A percentile compares a stretch with the other conserved stretches of the same genome.
Evolutionary conservation across 169 alveolate genomes (phyloP).

Genomic region (Neospora caninum): DNA sequence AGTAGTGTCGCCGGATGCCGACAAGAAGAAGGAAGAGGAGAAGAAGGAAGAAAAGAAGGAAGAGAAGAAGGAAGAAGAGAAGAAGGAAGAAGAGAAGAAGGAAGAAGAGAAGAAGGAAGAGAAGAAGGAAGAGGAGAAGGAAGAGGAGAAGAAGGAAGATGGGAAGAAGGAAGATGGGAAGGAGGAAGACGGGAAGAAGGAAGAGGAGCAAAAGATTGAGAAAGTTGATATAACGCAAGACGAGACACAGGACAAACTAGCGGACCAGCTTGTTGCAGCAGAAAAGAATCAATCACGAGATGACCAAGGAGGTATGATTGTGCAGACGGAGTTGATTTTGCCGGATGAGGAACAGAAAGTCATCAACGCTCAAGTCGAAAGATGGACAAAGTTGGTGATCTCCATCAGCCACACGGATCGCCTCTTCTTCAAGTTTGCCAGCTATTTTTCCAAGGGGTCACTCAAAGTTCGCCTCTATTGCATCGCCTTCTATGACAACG

Average conservation of each 20-base stretch:
- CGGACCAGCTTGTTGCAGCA: neutral
- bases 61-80: neutral
- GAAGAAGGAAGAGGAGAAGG: neutral
- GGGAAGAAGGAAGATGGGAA: neutral
- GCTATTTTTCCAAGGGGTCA: neutral
- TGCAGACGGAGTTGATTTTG: neutral
- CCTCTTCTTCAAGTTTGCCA: neutral
- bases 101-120: neutral
- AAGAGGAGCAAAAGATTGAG: neutral
- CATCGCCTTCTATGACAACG: constrained; percentile 18
- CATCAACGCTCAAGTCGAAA: neutral
- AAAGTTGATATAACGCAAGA: neutral
- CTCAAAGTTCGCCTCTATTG: neutral
- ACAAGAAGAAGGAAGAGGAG: neutral
- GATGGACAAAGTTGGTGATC: neutral
- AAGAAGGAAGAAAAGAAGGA: neutral
- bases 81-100: neutral
- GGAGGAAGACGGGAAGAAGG: neutral
- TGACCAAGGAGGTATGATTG: neutral
- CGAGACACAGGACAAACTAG: neutral
- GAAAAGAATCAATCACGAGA: neutral
- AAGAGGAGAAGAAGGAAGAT: neutral
- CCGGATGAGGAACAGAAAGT: neutral
- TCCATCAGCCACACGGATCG: neutral
- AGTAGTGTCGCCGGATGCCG: neutral